Evolutionary conservation across 192 early-diverging fungal genomes (phyloP), one percentile per base, ranked within the genome.

Genomic region (Umbelopsis isabellina): DNA sequence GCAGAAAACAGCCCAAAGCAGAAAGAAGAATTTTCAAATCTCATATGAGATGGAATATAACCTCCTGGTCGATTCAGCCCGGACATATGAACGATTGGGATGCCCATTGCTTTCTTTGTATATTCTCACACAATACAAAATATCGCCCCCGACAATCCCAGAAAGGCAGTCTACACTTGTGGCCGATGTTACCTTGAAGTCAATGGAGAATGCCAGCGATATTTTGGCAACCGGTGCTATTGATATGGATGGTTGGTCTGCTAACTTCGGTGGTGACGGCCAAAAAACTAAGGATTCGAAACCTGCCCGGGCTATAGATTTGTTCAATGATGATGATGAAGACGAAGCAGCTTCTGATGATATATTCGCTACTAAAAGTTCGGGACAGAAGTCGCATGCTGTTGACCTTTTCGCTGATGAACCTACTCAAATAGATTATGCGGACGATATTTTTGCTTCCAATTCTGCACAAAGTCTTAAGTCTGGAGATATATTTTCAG

Each of bases 1-100:
- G 27, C 78, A 83, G 22, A 84, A 86, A 35, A 72, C 77, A 0
- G 51, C 84, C 23, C 81, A 86, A 48, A 75, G 84, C n/a, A 72
- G 78, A 13, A 69, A 72, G n/a, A 72, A 78, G n/a, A 81, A 81
- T 9, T 50, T 80, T 9, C 72, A 79, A 33, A 80, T 92, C 15
- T 55, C 88, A 4, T 58, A 77, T 12, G 73, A 81, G 10, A 65
- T 79, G 22, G 91, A 93, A 71, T 85, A 83, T 37, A 77, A 81
- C 11, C 90, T 94, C 23, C 80, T 91, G 0, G 84, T 89, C 23
- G 72, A 83, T 15, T 83, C 90, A 16, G 81, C 89, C 6, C 77
- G 78, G 35, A 82, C 89, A 4, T 95, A 95, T 72, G 93, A 95
- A 73, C 81, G 86, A 16, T 81, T 94, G 21, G 93, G 93, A 35